phyloP scores from a whole-genome alignment of 768 basidiomycete genomes.

The Gautieria morchelliformis region DNA sequence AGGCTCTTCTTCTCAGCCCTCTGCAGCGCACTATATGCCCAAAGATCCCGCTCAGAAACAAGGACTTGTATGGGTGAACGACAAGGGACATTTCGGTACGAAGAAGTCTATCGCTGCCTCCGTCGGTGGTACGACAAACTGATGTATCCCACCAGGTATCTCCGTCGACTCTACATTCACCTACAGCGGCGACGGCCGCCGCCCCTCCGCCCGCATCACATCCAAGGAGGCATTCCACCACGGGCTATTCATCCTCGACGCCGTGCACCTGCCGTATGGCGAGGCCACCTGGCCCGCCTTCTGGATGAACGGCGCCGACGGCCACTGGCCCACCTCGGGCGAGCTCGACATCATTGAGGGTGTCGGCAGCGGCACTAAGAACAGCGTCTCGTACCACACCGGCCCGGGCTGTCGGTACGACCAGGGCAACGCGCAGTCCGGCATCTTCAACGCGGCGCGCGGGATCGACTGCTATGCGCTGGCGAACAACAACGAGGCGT shows the following conservation, averaged over 20 bases:
- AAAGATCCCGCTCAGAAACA: neutral
- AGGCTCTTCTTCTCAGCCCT: neutral
- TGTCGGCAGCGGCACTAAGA: conserved; percentile 29
- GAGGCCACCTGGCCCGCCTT: conserved; percentile 82
- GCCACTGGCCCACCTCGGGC: conserved; percentile 26
- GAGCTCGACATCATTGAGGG: conserved; percentile 36
- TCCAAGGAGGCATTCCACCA: neutral
- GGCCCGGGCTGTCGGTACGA: conserved; percentile 28
- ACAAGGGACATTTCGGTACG: conserved; percentile 5
- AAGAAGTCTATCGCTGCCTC: neutral
- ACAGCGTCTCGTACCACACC: conserved; percentile 35
- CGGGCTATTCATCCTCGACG: conserved; percentile 71
- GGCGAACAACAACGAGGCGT: conserved; percentile 28
- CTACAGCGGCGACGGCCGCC: neutral
- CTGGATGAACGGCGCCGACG: conserved; percentile 42
- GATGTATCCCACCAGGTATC: neutral
- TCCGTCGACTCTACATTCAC: conserved; percentile 2
- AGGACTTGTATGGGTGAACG: conserved; percentile 7
- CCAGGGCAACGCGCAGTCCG: conserved; percentile 11
- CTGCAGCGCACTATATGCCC: conserved; percentile 4
- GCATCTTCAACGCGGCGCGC: conserved; percentile 27
- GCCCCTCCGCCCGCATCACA: conserved; percentile 2
- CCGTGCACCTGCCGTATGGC: conserved; percentile 82
- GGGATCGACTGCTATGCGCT: conserved; percentile 24
- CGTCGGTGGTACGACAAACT: neutral